Conservation (phyloP, 177 flowering plant species). For the Vitis hybrid region DNA sequence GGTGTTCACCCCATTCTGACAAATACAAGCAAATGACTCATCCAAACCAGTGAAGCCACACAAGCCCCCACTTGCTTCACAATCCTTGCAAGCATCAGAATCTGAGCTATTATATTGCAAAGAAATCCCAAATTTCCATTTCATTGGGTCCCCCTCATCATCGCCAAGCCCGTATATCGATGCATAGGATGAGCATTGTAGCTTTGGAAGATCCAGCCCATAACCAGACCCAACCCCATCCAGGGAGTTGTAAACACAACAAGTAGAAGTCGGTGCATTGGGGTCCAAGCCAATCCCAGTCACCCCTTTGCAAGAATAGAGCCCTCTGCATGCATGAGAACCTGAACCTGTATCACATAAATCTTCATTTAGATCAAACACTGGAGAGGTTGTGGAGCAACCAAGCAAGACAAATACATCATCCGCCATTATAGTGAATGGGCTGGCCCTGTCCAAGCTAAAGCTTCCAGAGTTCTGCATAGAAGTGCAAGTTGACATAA, state of each 20-base stretch:
- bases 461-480: slow-evolving; percentile 81
- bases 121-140: slow-evolving; percentile 57
- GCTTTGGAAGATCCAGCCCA: slow-evolving; percentile 58
- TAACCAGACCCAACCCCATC: slow-evolving; percentile 31
- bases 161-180: slow-evolving; percentile 55
- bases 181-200: slow-evolving; percentile 67
- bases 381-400: slow-evolving; percentile 61
- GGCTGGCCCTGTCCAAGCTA: slow-evolving; percentile 42
- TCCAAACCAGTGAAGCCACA: slow-evolving; percentile 51
- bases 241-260: slow-evolving; percentile 58
- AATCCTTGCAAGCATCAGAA: slow-evolving; percentile 37
- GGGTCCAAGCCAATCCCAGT: slow-evolving; percentile 54
- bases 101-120: slow-evolving; percentile 49
- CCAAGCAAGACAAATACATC: slow-evolving; percentile 58
- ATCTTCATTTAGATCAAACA: slow-evolving; percentile 43
- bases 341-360: slow-evolving; percentile 54
- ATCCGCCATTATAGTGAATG: slow-evolving; percentile 29
- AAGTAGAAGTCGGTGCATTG: slow-evolving; percentile 48
- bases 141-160: slow-evolving; percentile 50
- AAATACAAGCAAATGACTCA: slow-evolving; percentile 49
- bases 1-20: slow-evolving; percentile 50
- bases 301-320: slow-evolving; percentile 67
- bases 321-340: slow-evolving; percentile 47
- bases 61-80: slow-evolving; percentile 54
- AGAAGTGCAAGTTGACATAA: slow-evolving; percentile 66